A percentile compares a stretch with the other conserved stretches of the same genome.
These are phyloP conservation scores for Sphaerosporella brunnea DNA, from an alignment of 495 filamentous ascomycete species.

Conservation along the genomic window DNA sequence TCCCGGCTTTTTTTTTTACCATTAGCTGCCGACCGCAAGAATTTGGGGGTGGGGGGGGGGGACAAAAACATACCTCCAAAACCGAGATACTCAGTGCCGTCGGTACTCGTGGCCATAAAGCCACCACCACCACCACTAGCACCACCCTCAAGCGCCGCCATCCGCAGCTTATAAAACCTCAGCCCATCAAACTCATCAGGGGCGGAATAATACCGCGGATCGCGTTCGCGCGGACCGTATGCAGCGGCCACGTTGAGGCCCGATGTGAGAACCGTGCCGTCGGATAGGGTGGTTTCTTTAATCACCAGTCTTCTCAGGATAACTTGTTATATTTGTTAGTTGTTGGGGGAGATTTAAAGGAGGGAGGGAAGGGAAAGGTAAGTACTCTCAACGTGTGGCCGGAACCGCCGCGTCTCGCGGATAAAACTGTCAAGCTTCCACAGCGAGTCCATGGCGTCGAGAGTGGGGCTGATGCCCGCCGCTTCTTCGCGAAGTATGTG, in stretches of 20 bases:
- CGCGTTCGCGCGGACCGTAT: background rate
- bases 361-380: too few species aligned
- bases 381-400: background rate
- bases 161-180: background rate
- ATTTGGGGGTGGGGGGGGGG: background rate
- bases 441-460: background rate
- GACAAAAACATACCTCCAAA: background rate
- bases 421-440: slow-evolving; percentile 3
- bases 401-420: background rate
- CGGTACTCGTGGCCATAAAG: background rate
- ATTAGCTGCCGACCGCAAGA: background rate
- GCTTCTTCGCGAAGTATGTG: background rate
- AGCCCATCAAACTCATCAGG: background rate
- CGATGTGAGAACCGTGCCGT: background rate
- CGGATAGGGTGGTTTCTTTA: background rate
- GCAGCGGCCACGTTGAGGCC: background rate
- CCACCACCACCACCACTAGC: background rate
- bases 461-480: background rate
- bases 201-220: background rate
- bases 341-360: too few species aligned
- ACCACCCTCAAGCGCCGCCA: background rate
- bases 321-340: too few species aligned
- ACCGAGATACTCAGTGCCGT: background rate
- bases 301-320: background rate
- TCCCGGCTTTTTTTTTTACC: background rate